Base-by-base conservation (phyloP, 352 stramenopile species). In the Pythium biforme region DNA sequence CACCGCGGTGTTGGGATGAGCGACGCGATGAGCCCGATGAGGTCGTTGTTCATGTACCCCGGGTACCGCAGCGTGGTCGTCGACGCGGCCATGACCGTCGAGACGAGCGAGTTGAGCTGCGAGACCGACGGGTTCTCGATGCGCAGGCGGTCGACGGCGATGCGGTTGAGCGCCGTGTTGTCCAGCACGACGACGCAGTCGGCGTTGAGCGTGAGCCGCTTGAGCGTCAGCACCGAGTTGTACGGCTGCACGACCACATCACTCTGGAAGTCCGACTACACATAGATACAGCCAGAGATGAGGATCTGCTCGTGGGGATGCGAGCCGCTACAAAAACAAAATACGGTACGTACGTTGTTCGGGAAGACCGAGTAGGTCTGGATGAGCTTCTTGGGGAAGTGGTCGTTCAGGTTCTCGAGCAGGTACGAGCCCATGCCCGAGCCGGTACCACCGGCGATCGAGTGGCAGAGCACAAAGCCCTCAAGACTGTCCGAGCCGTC, bases 11-110 rank as follows among this genome's bases (percentile, higher is more conserved):
- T 99, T 17, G 97, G 97, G 60, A 99, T 99, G 12, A 99, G 73
- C 34, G 90, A 98, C 37, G 97, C 97, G 33, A 99, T 83, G 6
- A 99, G 79, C 7, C 97, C 97, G 72, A 99, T 98, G 15, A 99
- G 85, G 80, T 99, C 97, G 76, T 99, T 99, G 83, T 99, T 99
- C 95, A 99, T 99, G 74, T 99, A 99, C 3, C 97, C 95, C 1
- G 96, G 96, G 69, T 97, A 97, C 31, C 96, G 80, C 66, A 99
- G 72, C 20, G 97, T 99, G 8, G 97, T 99, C 0, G 97, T 99
- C 10, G 89, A 98, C 0, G 97, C 97, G 0, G 97, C 97, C 97
- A 99, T 99, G 53, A 99, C 98, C 4, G 97, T 99, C 2, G 95
- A 98, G 26, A 99, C 97, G 20, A 99, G 76, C 53, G 92, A 97